phyloP scores from a whole-genome alignment of 805 yeast genomes.

The Diddensiella transvaalensis region DNA sequence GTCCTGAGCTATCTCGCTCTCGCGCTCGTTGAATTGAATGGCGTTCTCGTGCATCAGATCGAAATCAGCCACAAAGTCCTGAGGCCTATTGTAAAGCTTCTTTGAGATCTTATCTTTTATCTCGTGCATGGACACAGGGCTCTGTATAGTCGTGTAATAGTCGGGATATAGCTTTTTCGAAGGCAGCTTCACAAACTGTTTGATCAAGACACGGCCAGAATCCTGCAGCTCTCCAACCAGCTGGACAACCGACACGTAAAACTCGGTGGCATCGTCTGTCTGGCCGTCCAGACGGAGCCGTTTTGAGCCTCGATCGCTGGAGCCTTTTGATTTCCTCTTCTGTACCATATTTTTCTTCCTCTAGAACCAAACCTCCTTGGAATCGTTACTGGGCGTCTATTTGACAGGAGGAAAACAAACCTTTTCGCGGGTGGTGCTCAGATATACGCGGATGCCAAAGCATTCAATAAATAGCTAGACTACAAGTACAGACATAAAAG shows the following conservation, averaged over 20 bases:
- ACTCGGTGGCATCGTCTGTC: neutral
- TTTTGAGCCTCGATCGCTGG: slow-evolving; percentile 5
- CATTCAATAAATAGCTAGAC: no score
- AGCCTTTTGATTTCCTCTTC: slow-evolving; percentile 9
- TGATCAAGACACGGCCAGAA: slow-evolving; percentile 1
- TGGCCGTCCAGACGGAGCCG: slow-evolving; percentile 1
- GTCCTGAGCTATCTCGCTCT: slow-evolving; percentile 62
- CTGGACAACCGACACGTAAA: slow-evolving; percentile 1
- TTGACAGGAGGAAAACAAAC: no score
- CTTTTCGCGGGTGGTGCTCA: no score
- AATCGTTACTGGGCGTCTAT: no score
- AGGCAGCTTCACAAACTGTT: slow-evolving; percentile 62
- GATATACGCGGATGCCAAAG: no score
- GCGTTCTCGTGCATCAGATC: slow-evolving; percentile 70
- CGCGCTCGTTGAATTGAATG: slow-evolving; percentile 62
- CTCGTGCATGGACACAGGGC: slow-evolving; percentile 69
- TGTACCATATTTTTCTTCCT: slow-evolving; percentile 1
- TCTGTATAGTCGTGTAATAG: slow-evolving; percentile 60
- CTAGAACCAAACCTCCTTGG: neutral
- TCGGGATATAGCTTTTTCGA: slow-evolving; percentile 73
- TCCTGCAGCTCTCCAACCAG: slow-evolving; percentile 8
- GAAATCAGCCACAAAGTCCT: slow-evolving; percentile 56
- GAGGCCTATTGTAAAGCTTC: slow-evolving; percentile 30
- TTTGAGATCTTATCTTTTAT: slow-evolving; percentile 48
- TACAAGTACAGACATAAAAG: no score